Evolutionary conservation across 768 basidiomycete genomes (phyloP).

Genomic region (Boletus sp.): DNA sequence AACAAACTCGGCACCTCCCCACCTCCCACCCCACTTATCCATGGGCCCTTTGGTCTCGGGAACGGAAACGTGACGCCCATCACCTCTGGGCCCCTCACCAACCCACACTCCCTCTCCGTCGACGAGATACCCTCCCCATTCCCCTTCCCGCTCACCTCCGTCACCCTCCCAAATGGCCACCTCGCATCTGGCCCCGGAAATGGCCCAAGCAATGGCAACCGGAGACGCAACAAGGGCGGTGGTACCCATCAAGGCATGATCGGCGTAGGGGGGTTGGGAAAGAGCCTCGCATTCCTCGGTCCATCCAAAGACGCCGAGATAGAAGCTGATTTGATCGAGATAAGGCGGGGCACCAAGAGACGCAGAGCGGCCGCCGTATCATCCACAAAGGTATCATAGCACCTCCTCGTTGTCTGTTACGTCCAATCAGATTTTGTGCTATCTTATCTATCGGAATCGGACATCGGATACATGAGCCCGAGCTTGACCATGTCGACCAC

Average conservation of each 20-base stretch:
- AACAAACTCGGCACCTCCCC: conserved; percentile 79
- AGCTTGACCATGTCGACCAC: conserved; percentile 4
- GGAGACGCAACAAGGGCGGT: conserved; percentile 50
- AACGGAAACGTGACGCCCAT: conserved; percentile 52
- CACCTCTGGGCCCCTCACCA: conserved; percentile 66
- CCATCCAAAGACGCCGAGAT: conserved; percentile 65
- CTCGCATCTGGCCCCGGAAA: conserved; percentile 33
- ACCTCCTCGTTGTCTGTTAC: not conserved
- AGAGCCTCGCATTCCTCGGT: conserved; percentile 59
- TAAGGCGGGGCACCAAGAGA: conserved; percentile 70
- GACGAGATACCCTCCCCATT: conserved; percentile 87
- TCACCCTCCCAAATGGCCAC: conserved; percentile 38
- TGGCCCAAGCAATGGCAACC: conserved; percentile 38
- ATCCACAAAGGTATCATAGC: conserved; percentile 30
- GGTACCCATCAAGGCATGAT: conserved; percentile 55
- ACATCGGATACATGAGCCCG: not conserved
- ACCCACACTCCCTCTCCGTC: conserved; percentile 81
- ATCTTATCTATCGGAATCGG: conserved; percentile 31
- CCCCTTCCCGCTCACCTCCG: conserved; percentile 66
- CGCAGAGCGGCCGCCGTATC: conserved; percentile 32
- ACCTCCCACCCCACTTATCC: conserved; percentile 65
- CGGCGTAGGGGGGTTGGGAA: conserved; percentile 63
- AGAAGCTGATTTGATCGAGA: conserved; percentile 74
- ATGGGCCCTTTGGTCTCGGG: conserved; percentile 31
- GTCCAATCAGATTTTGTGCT: conserved; percentile 4